A percentile compares a stretch with the other conserved stretches of the same genome.
These are phyloP conservation scores for Perkinsus marinus DNA, from an alignment of 169 alveolate genomes.

Conservation along the genomic window DNA sequence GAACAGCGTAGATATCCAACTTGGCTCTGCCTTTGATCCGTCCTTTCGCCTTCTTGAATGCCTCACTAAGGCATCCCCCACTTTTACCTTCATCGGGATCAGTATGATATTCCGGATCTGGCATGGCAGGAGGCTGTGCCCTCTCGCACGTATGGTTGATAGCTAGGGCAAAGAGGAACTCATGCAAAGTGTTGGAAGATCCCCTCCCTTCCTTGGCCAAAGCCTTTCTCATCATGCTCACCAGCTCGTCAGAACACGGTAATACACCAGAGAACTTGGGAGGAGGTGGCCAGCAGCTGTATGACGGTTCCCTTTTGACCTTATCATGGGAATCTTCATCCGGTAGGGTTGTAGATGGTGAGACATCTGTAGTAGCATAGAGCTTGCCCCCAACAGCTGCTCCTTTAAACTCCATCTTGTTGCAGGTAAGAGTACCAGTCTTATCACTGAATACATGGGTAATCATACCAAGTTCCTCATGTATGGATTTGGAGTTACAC, in stretches of 20 bases:
- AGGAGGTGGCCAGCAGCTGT: neutral
- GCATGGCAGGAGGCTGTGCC: neutral
- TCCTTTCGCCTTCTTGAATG: neutral
- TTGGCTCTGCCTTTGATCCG: neutral
- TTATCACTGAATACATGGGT: constrained; percentile 15
- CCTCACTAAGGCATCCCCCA: neutral
- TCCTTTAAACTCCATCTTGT: constrained; percentile 14
- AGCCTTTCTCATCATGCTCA: neutral
- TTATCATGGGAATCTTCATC: too few relatives aligned
- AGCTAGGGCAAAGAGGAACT: neutral
- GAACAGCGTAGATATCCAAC: neutral
- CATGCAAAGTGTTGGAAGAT: neutral
- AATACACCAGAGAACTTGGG: neutral
- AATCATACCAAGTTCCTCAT: neutral
- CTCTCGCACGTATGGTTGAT: neutral
- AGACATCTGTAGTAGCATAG: neutral
- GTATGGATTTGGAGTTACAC: neutral
- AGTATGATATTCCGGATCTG: neutral
- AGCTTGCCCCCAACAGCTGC: neutral
- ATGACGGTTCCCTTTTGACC: too few relatives aligned
- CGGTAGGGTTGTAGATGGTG: too few relatives aligned
- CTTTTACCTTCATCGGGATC: neutral
- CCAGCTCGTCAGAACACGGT: neutral
- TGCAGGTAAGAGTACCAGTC: constrained; percentile 31
- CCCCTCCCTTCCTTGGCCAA: neutral